Percentiles rank a stretch among this genome's conserved stretches.
Evolutionary conservation across 2,329 filamentous ascomycete genomes (phyloP).

Genomic region (Microsporum audouinii): DNA sequence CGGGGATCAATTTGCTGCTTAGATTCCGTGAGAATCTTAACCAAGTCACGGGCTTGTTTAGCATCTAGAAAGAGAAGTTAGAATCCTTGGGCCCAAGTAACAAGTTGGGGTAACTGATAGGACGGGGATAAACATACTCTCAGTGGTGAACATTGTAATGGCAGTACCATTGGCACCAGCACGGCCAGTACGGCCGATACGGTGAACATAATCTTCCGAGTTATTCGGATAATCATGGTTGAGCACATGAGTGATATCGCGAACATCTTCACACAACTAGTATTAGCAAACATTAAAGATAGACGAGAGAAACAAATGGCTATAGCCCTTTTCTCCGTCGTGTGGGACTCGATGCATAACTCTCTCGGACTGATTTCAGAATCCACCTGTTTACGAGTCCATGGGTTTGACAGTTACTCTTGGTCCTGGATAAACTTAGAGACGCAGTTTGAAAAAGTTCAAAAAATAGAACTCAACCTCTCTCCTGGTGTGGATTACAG

Average conservation of each 20-base stretch:
- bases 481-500: conserved; percentile 51
- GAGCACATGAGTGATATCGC: conserved; percentile 99
- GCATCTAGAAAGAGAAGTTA: conserved; percentile 47
- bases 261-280: conserved; percentile 76
- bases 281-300: conserved; percentile 63
- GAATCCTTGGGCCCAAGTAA: background rate
- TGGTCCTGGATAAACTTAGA: conserved; percentile 57
- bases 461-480: conserved; percentile 68
- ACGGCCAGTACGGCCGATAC: conserved; percentile 58
- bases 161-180: conserved; percentile 84
- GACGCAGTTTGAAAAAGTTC: conserved; percentile 63
- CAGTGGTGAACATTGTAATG: conserved; percentile 98
- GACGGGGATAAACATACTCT: conserved; percentile 58
- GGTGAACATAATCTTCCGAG: conserved; percentile 59
- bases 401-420: conserved; percentile 46
- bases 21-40: conserved; percentile 82
- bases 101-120: background rate
- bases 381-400: conserved; percentile 38
- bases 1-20: conserved; percentile 97
- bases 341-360: conserved; percentile 50
- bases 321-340: conserved; percentile 45
- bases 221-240: conserved; percentile 99
- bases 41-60: conserved; percentile 93
- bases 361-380: conserved; percentile 42
- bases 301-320: conserved; percentile 33